Evolutionary conservation across 2,329 filamentous ascomycete species (phyloP).

Genomic region (Cytospora schulzeri): DNA sequence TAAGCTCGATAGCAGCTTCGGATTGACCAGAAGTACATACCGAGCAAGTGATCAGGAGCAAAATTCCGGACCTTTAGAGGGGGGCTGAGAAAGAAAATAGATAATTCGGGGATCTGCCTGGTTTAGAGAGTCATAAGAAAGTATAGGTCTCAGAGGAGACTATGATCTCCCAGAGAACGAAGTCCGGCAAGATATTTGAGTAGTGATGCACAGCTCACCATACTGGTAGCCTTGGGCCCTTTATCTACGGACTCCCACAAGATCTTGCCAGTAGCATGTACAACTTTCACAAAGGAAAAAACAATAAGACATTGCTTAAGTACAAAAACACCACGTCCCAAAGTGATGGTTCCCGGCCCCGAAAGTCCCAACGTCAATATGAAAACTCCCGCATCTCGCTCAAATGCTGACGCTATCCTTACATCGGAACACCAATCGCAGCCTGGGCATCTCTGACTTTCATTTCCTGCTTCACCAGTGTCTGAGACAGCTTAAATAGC

Average conservation of each 20-base stretch:
- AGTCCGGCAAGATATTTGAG: too few relatives aligned
- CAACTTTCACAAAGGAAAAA: neutral
- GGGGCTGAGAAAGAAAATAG: too few relatives aligned
- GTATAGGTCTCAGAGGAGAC: too few relatives aligned
- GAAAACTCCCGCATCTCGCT: neutral
- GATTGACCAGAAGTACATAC: too few relatives aligned
- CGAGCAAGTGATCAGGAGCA: too few relatives aligned
- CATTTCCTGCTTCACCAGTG: constrained; percentile 24
- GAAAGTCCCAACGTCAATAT: neutral
- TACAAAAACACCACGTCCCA: neutral
- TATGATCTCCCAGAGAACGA: too few relatives aligned
- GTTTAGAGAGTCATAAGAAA: too few relatives aligned
- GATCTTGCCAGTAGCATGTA: neutral
- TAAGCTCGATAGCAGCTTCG: too few relatives aligned
- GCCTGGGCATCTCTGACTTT: constrained; percentile 20
- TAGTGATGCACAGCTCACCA: too few relatives aligned
- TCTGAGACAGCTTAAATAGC: constrained; percentile 25
- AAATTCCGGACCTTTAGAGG: too few relatives aligned
- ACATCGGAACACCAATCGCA: constrained; percentile 12
- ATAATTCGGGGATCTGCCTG: too few relatives aligned
- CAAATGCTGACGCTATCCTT: neutral
- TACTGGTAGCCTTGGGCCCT: too few relatives aligned
- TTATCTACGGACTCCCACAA: neutral
- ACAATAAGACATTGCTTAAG: neutral
- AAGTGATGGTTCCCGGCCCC: neutral